These are phyloP conservation scores for Metschnikowia aberdeeniae DNA, from an alignment of 805 yeast species.

Conservation along the genomic window DNA sequence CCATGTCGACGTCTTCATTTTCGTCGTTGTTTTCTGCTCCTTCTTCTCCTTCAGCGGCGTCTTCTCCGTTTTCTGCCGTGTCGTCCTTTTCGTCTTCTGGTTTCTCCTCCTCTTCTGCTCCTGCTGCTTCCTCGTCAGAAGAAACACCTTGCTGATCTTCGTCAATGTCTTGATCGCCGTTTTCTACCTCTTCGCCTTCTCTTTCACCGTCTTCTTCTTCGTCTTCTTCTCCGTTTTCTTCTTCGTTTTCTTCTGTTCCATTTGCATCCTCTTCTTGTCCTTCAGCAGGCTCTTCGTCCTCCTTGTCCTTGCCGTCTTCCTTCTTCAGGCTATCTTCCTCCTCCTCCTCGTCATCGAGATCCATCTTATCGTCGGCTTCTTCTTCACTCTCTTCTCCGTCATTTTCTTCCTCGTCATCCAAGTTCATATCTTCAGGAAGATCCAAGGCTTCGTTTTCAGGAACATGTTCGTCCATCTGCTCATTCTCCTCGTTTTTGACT, in stretches of 20 bases:
- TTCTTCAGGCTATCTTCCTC: slow-evolving; percentile 20
- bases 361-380: slow-evolving; percentile 14
- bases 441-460: slow-evolving; percentile 87
- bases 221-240: slow-evolving; percentile 19
- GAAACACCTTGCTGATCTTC: slow-evolving; percentile 27
- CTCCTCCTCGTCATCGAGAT: slow-evolving; percentile 12
- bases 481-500: slow-evolving; percentile 63
- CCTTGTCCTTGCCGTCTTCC: slow-evolving; percentile 17
- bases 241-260: slow-evolving; percentile 20
- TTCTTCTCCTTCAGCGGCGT: slow-evolving; percentile 50
- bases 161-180: slow-evolving; percentile 14
- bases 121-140: slow-evolving; percentile 30
- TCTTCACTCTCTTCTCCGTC: slow-evolving; percentile 32
- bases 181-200: slow-evolving; percentile 29
- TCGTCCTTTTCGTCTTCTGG: slow-evolving; percentile 33
- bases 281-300: slow-evolving; percentile 17
- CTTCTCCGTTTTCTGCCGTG: slow-evolving; percentile 23
- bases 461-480: slow-evolving; percentile 65
- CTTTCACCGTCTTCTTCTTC: slow-evolving; percentile 25
- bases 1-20: slow-evolving; percentile 47
- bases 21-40: slow-evolving; percentile 44
- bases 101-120: slow-evolving; percentile 38
- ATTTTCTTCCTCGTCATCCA: slow-evolving; percentile 75
- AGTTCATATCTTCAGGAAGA: slow-evolving; percentile 85
- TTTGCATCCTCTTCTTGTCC: slow-evolving; percentile 9